A percentile compares a stretch with the other conserved stretches of the same genome.
Conservation (phyloP, 371 early-diverging fungal genomes). For the Syncephalastrum contaminatum region DNA sequence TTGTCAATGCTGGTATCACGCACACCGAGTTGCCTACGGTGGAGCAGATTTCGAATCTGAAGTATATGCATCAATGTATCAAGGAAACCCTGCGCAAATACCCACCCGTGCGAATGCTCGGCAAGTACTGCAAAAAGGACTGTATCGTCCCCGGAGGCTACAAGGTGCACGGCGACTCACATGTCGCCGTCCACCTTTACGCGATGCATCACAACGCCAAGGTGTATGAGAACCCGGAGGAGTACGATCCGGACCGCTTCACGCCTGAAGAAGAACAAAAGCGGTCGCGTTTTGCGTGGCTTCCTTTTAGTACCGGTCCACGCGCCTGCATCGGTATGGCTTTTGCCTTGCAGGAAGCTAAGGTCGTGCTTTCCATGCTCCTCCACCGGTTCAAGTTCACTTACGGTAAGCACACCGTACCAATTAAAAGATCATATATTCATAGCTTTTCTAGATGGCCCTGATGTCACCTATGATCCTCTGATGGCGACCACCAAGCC, state of each 20-base stretch:
- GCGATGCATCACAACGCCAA: slow-evolving; percentile 46
- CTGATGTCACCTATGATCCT: slow-evolving; percentile 31
- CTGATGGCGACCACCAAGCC: slow-evolving; percentile 42
- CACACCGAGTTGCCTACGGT: slow-evolving; percentile 34
- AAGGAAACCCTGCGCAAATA: slow-evolving; percentile 58
- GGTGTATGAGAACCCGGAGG: slow-evolving; percentile 43
- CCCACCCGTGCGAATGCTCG: slow-evolving; percentile 45
- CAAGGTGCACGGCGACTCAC: slow-evolving; percentile 21
- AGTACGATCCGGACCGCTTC: slow-evolving; percentile 58
- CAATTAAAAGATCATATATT: neutral
- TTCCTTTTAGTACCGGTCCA: slow-evolving; percentile 55
- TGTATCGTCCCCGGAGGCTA: slow-evolving; percentile 50
- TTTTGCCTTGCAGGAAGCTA: slow-evolving; percentile 63
- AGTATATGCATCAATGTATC: slow-evolving; percentile 42
- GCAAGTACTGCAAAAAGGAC: slow-evolving; percentile 53
- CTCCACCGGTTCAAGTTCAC: slow-evolving; percentile 40
- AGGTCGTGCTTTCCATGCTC: slow-evolving; percentile 52
- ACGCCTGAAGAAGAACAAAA: slow-evolving; percentile 54
- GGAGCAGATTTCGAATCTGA: slow-evolving; percentile 46
- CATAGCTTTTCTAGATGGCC: slow-evolving; percentile 25
- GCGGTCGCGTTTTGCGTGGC: slow-evolving; percentile 52
- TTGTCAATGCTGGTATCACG: slow-evolving; percentile 43
- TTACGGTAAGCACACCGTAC: slow-evolving; percentile 18
- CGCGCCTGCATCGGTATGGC: slow-evolving; percentile 51
- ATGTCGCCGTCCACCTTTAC: slow-evolving; percentile 24